Base-by-base conservation (phyloP, 2,329 filamentous ascomycete species). In the Fusarium palustre region DNA sequence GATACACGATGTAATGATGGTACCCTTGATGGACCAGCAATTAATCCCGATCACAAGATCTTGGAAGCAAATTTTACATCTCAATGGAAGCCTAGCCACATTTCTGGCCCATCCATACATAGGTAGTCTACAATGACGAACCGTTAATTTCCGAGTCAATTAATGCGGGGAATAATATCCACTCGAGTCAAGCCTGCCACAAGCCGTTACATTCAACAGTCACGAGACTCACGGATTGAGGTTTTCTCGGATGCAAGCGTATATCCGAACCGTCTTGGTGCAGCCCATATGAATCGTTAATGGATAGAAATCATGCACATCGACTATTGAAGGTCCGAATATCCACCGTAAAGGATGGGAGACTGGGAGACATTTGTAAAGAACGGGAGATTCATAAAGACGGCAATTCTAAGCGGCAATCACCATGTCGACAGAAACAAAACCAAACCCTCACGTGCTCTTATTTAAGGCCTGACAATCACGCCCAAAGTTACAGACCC, bases 381-480 rank as follows among this genome's bases (percentile, higher is more conserved):
- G 28, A 10, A 28, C 28, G 28, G 25, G 25, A 28, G 2, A 22
- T n/a, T 15, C 8, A 34, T 6, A 18, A 42, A 33, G 18, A 28
- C 59, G 61, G 61, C 59, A 64, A 30, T 50, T 64, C 10, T 38
- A 4, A 25, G 30, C 59, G 59, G 61, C 31, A 64, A 34, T 55
- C 36, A 34, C 13, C 10, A 20, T 42, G 9, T 24, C 24, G 30
- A 20, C 36, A 16, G 9, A 18, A 34, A 34, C 33, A 34, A 34
- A 61, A 7, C 28, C 9, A 20, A 43, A 2, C 5, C 16, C 5
- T 43, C 58, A 49, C 34, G 36, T 33, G 58, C 13, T 7, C 13
- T 5, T 24, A 22, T 20, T 12, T n/a, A 43, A 16, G 36, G 38
- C 45, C 25, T 41, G 55, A 43, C n/a, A 36, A n/a, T 41, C 28